phyloP scores from a whole-genome alignment of 768 basidiomycete genomes.

The Tulasnella calospora region DNA sequence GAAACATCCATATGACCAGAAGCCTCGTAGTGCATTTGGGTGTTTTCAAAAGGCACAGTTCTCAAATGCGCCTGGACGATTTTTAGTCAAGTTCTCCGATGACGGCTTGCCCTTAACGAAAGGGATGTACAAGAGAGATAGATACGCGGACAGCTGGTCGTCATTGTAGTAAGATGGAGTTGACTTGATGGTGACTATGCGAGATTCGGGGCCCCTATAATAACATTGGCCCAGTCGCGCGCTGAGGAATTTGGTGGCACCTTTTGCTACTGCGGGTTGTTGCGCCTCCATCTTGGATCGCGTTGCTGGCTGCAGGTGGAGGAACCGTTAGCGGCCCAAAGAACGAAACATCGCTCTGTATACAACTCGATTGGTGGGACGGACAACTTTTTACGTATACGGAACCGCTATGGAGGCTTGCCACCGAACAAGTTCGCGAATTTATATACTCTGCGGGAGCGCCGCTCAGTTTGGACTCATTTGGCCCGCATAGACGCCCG shows the following conservation, averaged over 20 bases:
- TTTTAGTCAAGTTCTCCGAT: too few relatives aligned
- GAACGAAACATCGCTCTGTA: too few relatives aligned
- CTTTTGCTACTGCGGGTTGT: too few relatives aligned
- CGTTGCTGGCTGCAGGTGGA: too few relatives aligned
- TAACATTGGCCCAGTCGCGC: too few relatives aligned
- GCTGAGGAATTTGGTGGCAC: neutral
- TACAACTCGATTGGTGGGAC: too few relatives aligned
- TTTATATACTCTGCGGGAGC: too few relatives aligned
- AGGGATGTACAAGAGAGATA: neutral
- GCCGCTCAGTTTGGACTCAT: neutral
- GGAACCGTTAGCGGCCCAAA: too few relatives aligned
- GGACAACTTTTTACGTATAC: too few relatives aligned
- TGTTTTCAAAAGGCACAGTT: constrained; percentile 16
- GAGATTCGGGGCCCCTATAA: neutral
- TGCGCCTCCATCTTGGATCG: too few relatives aligned
- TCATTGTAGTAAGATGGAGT: constrained; percentile 12
- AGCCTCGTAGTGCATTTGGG: constrained; percentile 8
- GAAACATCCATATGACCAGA: neutral
- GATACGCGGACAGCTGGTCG: neutral
- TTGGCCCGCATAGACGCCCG: neutral
- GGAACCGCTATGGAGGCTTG: too few relatives aligned
- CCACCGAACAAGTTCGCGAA: too few relatives aligned
- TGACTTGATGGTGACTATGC: neutral
- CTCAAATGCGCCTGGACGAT: neutral
- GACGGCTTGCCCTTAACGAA: neutral